Evolutionary conservation across 768 basidiomycete genomes (phyloP), one percentile per base, ranked within the genome.

Genomic region (Pholiota conissans): DNA sequence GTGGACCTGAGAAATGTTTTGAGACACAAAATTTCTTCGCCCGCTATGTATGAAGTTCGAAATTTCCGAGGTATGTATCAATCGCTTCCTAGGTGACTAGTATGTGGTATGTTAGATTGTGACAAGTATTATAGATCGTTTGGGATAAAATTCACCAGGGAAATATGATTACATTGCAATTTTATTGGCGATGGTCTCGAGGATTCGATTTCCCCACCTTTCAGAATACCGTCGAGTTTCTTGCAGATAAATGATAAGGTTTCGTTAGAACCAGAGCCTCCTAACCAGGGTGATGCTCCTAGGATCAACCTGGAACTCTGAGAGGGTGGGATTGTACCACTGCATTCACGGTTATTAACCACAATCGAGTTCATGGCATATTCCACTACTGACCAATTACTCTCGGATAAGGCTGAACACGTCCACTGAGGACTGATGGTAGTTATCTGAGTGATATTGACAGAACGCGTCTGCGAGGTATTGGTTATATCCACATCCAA

Each of bases 371-470:
- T 8, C 22, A 45, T 20, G 28, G 40, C 35, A 49, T 39, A 32
- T 11, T 49, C 48, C 46, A 22, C 9, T 22, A 75, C 89, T 69
- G 62, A 89, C 86, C 73, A 65, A 18, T 67, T 60, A 14, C 67
- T 60, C 9, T 73, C 68, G 2, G 70, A 61, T n/a, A 81, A 52
- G 6, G 79, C 64, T 1, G 69, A 67, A 59, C 83, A 86, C 39
- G 70, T 69, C 93, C 93, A 95, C 5, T 75, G 73, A 0, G 90
- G 83, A 62, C 92, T 93, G 49, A 92, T 60, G 26, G 83, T 78
- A 3, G 79, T 81, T 6, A 94, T 63, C 61, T 90, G 85, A 3
- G 76, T 76, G 16, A 95, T 61, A 14, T 69, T 63, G 29, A 90
- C 64, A 14, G 76, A 65, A 22, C 67, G 67, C 3, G 74, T 74